Percentiles rank a stretch among this genome's conserved stretches.
phyloP scores from a whole-genome alignment of 441 rosid genomes.

The Gossypium davidsonii region DNA sequence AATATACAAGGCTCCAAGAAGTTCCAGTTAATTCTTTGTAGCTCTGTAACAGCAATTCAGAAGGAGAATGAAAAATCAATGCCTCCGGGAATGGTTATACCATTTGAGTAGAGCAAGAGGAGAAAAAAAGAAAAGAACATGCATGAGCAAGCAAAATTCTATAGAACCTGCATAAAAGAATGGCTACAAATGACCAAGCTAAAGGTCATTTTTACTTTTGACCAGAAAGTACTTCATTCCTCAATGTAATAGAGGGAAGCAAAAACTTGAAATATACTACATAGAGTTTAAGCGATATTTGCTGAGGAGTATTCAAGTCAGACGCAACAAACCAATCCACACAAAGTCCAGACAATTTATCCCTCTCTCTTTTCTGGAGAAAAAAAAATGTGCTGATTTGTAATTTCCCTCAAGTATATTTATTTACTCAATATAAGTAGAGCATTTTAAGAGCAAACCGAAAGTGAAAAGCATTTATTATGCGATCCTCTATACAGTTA shows the following conservation, averaged over 20 bases:
- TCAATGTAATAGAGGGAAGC: neutral
- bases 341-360: neutral
- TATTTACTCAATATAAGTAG: neutral
- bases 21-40: constrained; percentile 78
- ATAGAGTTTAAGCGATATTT: neutral
- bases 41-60: constrained; percentile 48
- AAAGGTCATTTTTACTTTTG: neutral
- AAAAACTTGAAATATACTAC: neutral
- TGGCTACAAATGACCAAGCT: neutral
- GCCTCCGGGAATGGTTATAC: constrained; percentile 10
- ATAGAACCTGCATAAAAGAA: neutral
- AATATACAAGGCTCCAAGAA: constrained; percentile 69
- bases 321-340: neutral
- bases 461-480: neutral
- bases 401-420: neutral
- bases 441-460: neutral
- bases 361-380: neutral
- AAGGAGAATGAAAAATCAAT: constrained; percentile 7
- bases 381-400: neutral
- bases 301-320: neutral
- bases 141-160: neutral
- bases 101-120: neutral
- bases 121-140: constrained; percentile 1
- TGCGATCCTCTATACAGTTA: neutral
- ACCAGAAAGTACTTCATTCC: neutral